A percentile compares a stretch with the other conserved stretches of the same genome.
Conservation (phyloP, 139 green algal genomes). For the Pleodorina starrii region DNA sequence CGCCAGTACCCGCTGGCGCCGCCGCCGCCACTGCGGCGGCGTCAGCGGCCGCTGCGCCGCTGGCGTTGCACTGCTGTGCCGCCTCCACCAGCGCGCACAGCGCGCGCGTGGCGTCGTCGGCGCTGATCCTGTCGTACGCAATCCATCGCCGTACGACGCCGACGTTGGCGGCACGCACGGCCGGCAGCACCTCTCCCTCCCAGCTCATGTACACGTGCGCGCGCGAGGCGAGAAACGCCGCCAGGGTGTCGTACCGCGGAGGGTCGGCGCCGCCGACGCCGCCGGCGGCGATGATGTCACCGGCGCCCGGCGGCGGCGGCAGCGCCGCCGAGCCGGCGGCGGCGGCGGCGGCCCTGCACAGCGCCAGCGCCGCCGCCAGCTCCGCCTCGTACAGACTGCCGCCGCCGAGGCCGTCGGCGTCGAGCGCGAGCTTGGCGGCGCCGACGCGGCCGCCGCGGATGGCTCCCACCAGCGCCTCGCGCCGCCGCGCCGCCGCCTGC, state of each 20-base stretch:
- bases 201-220: conserved; percentile 36
- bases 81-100: conserved; percentile 4
- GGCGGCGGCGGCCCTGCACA: not conserved
- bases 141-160: conserved; percentile 22
- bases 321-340: not conserved
- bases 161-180: not conserved
- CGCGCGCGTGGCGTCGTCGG: not conserved
- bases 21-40: not conserved
- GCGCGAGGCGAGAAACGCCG: conserved; percentile 25
- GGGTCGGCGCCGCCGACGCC: not conserved
- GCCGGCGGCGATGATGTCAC: not conserved
- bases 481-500: not conserved
- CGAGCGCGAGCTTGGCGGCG: conserved; percentile 22
- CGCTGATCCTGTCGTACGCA: not conserved
- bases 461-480: conserved; percentile 17
- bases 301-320: conserved; percentile 17
- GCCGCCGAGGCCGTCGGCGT: not conserved
- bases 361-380: conserved; percentile 35
- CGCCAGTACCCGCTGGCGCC: too few species aligned
- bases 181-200: conserved; percentile 12
- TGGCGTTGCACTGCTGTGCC: not conserved
- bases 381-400: conserved; percentile 21
- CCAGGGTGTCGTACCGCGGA: not conserved
- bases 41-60: not conserved
- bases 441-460: conserved; percentile 31